phyloP scores from a whole-genome alignment of 192 early-diverging fungal genomes.

The Diversispora epigaea region DNA sequence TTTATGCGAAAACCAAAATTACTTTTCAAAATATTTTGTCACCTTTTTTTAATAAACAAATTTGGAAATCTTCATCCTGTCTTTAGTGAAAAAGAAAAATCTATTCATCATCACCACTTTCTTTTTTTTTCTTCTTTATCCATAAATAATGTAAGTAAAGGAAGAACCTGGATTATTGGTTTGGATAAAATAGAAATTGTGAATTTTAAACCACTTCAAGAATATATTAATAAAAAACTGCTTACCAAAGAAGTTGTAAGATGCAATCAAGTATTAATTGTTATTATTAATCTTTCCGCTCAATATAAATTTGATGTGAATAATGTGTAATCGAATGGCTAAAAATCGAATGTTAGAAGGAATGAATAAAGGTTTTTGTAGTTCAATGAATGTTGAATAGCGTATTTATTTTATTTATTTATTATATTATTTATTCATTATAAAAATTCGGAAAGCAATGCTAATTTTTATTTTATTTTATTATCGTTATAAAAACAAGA shows the following conservation, averaged over 20 bases:
- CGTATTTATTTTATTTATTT: background rate
- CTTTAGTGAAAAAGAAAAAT: background rate
- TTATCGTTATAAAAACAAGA: too few relatives aligned
- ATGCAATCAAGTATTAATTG: background rate
- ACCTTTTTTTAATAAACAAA: background rate
- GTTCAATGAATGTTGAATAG: background rate
- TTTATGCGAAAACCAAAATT: background rate
- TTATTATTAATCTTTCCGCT: conserved; percentile 1
- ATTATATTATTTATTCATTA: too few relatives aligned
- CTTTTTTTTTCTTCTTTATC: too few relatives aligned
- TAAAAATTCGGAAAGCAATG: too few relatives aligned
- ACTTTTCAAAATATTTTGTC: background rate
- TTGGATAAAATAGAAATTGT: background rate
- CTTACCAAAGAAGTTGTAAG: background rate
- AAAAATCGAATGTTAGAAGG: background rate
- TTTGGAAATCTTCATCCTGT: background rate
- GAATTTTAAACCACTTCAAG: conserved; percentile 1
- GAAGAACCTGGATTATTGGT: background rate
- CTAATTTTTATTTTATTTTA: too few relatives aligned
- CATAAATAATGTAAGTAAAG: too few relatives aligned
- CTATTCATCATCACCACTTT: background rate
- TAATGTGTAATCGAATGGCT: background rate
- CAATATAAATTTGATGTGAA: background rate
- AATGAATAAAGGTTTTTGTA: background rate
- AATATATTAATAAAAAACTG: background rate